Evolutionary conservation across 78 protist species (phyloP).

Genomic region (Anaeramoeba flamelloides): DNA sequence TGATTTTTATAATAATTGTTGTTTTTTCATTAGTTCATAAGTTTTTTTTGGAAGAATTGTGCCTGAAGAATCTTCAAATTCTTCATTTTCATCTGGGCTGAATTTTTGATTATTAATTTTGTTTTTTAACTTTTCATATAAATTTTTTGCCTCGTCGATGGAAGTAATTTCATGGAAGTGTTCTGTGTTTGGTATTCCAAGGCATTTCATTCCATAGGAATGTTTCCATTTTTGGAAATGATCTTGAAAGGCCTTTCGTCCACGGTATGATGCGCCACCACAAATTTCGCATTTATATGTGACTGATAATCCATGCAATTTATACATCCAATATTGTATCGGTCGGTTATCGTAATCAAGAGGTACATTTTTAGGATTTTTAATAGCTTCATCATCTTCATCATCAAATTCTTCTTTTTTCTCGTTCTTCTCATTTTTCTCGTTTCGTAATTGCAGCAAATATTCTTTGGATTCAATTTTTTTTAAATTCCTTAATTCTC

Average conservation of each 20-base stretch:
- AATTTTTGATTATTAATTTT: background rate
- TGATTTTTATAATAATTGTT: background rate
- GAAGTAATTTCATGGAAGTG: background rate
- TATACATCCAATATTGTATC: background rate
- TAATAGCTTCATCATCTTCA: background rate
- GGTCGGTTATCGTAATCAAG: background rate
- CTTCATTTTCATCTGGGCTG: background rate
- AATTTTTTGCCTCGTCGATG: background rate
- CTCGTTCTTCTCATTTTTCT: background rate
- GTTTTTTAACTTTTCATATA: background rate
- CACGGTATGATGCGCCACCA: background rate
- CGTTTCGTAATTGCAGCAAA: no score
- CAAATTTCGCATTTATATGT: background rate
- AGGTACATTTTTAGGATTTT: background rate
- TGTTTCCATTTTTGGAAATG: background rate
- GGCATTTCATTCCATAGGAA: background rate
- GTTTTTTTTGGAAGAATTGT: background rate
- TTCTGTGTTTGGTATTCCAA: background rate
- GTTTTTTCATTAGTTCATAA: background rate
- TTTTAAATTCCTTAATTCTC: background rate
- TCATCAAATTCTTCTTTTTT: background rate
- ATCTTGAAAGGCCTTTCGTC: background rate
- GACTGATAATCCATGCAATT: background rate
- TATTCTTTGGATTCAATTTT: no score
- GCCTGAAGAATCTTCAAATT: background rate